Conservation (phyloP, 2,329 filamentous ascomycete genomes). For the Zasmidium cellare region DNA sequence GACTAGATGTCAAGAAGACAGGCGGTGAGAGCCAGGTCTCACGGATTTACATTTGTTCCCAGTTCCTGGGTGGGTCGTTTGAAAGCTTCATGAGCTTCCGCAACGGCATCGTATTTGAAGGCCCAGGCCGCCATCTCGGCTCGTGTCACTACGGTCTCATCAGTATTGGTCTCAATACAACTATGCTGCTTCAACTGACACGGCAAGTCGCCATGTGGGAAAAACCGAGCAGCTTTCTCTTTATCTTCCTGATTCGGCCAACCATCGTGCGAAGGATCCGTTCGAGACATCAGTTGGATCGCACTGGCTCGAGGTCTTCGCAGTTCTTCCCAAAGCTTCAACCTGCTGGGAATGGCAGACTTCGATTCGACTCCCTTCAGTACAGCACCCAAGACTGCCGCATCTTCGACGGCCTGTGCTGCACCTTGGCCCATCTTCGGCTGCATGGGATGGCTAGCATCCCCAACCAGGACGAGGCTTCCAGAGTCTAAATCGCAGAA, state of each 20-base stretch:
- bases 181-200: not conserved
- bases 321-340: constrained; percentile 1
- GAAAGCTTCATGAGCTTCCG: not conserved
- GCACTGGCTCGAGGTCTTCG: not conserved
- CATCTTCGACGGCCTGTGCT: constrained; percentile 7
- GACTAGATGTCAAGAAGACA: too few relatives aligned
- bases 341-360: not conserved
- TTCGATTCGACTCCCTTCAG: not conserved
- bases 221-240: not conserved
- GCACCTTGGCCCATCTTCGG: constrained; percentile 4
- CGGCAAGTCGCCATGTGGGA: not conserved
- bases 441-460: constrained; percentile 11
- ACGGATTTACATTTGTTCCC: not conserved
- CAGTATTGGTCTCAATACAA: not conserved
- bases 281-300: not conserved
- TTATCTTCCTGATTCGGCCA: not conserved
- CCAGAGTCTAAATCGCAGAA: not conserved
- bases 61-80: not conserved
- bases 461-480: constrained; percentile 9
- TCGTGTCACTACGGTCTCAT: not conserved
- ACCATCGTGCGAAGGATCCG: not conserved
- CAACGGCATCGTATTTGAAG: not conserved
- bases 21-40: too few relatives aligned
- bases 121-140: not conserved
- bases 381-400: constrained; percentile 1